These are phyloP conservation scores for Lachnellula cervina DNA, from an alignment of 2,329 filamentous ascomycete genomes.

Conservation along the genomic window DNA sequence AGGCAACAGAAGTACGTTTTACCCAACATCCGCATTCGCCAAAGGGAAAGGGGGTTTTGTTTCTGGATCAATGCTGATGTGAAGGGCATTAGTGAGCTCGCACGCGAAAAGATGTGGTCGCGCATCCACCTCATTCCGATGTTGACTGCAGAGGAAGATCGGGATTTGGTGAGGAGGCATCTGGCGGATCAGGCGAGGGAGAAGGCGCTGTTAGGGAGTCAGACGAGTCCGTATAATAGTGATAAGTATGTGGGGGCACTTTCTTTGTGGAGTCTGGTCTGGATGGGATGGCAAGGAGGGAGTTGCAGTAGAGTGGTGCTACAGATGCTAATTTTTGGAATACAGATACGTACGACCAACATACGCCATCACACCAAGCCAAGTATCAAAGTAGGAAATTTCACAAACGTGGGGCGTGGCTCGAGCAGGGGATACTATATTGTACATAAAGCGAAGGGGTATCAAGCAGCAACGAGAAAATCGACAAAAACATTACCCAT, in stretches of 20 bases:
- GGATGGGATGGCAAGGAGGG: background rate
- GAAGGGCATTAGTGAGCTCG: conserved; percentile 66
- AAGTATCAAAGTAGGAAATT: conserved; percentile 19
- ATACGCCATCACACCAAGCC: conserved; percentile 63
- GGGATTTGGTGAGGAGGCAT: conserved; percentile 84
- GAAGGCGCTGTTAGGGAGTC: conserved; percentile 81
- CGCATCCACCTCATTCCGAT: conserved; percentile 91
- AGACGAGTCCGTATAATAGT: conserved; percentile 80
- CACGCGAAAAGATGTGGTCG: conserved; percentile 96
- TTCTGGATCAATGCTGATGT: conserved; percentile 9
- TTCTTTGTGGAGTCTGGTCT: background rate
- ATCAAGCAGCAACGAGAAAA: background rate
- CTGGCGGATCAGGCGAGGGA: conserved; percentile 84
- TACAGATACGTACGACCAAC: conserved; percentile 75
- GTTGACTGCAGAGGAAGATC: conserved; percentile 93
- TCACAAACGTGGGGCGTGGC: background rate
- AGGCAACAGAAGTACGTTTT: conserved; percentile 79
- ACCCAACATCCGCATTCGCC: background rate
- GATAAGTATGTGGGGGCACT: conserved; percentile 61
- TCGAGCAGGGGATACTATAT: background rate
- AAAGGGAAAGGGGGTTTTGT: background rate
- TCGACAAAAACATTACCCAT: background rate
- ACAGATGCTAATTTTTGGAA: conserved; percentile 6
- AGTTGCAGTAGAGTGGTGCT: background rate
- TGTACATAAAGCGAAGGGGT: background rate